Evolutionary conservation across 495 filamentous ascomycete genomes (phyloP).

Genomic region (Aspergillus campestris): DNA sequence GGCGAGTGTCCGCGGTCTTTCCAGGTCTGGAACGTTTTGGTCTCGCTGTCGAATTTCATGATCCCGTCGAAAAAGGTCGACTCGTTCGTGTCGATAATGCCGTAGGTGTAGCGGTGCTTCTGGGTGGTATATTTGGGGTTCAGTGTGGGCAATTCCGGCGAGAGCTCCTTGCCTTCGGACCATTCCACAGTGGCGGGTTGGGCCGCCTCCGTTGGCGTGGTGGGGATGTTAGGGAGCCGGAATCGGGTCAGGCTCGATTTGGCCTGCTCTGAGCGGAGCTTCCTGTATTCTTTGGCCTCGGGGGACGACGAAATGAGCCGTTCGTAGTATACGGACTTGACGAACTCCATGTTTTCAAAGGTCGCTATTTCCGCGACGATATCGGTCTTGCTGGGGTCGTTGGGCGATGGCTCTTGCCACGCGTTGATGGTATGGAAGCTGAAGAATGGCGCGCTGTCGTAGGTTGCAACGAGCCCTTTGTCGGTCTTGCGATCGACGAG

Average conservation of each 20-base stretch:
- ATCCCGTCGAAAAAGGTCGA: slow-evolving; percentile 59
- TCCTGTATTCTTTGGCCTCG: slow-evolving; percentile 16
- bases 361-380: slow-evolving; percentile 50
- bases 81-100: slow-evolving; percentile 44
- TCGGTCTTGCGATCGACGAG: slow-evolving; percentile 51
- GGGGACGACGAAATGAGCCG: slow-evolving; percentile 42
- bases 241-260: slow-evolving; percentile 38
- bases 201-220: slow-evolving; percentile 2
- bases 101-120: slow-evolving; percentile 58
- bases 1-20: slow-evolving; percentile 54
- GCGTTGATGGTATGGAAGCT: slow-evolving; percentile 72
- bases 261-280: slow-evolving; percentile 15
- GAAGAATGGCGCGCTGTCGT: slow-evolving; percentile 56
- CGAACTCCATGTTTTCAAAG: slow-evolving; percentile 45
- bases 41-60: slow-evolving; percentile 57
- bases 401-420: slow-evolving; percentile 48
- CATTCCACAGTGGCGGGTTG: slow-evolving; percentile 26
- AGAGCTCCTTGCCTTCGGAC: slow-evolving; percentile 19
- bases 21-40: slow-evolving; percentile 45
- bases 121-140: slow-evolving; percentile 48
- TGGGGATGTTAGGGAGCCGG: slow-evolving; percentile 33
- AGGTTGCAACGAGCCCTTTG: slow-evolving; percentile 50
- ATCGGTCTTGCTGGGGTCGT: slow-evolving; percentile 30
- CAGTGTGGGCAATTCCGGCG: slow-evolving; percentile 59
- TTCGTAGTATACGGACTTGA: slow-evolving; percentile 48